Base-by-base conservation (phyloP, 768 basidiomycete genomes). In the Kondoa subrosea region DNA sequence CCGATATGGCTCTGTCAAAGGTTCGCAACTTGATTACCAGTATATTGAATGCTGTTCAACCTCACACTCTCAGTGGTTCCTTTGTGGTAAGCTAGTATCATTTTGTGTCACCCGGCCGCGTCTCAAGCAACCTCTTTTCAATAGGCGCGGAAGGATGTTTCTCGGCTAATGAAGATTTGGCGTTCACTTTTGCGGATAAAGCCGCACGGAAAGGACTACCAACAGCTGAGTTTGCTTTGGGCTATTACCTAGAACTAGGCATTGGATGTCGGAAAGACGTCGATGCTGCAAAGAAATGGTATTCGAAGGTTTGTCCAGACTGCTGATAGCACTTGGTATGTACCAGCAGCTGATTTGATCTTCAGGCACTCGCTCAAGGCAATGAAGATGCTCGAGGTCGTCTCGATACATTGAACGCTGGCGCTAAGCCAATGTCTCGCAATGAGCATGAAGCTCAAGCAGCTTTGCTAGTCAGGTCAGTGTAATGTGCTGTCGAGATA, bases 201-300 rank as follows among this genome's bases (percentile, higher is more conserved):
- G 78, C 79, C 1, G 79, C 78, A 0, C 76, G 75, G 60, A 87
- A 85, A 72, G 87, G 85, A 0, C 78, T 93, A 0, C 71, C 73
- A 8, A 71, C 71, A 2, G 93, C 89, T 0, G 88, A 91, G 76
- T 96, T 96, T 76, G 93, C 91, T 0, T 86, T 96, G 83, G 93
- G 92, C 0, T 96, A 96, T 75, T 97, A 93, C 75, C 82, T 81
- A 40, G 92, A 96, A 76, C 87, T 96, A 1, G 93, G 93, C 1
- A 87, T 97, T 3, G 91, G 90, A 0, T 84, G 86, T 0, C 67
- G 74, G 14, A 76, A 73, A 57, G 79, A 81, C 68, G 59, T 77
- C 40, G 81, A 81, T 0, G 79, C 79, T 4, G 88, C 91, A 1
- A 79, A 80, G 67, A 82, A 78, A 74, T 97, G 91, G 91, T 97